These are phyloP conservation scores for Phanerochaete sordida DNA, from an alignment of 768 basidiomycete species.

Conservation along the genomic window DNA sequence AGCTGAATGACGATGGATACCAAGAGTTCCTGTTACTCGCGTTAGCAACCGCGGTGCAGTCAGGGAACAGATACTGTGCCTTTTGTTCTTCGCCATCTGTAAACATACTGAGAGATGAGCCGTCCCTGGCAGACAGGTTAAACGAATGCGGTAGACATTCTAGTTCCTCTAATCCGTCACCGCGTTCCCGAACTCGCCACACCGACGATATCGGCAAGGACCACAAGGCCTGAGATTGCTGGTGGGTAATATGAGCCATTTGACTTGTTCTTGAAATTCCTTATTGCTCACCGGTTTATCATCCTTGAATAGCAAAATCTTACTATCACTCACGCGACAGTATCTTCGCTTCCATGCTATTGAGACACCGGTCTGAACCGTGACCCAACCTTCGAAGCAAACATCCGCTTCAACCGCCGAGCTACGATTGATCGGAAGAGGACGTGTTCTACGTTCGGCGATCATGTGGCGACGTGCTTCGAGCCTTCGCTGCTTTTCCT, in stretches of 20 bases:
- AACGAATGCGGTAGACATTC: conserved; percentile 9
- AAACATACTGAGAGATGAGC: not conserved
- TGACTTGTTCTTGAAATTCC: not conserved
- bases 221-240: not conserved
- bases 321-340: conserved; percentile 24
- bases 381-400: conserved; percentile 27
- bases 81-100: conserved; percentile 4
- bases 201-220: not conserved
- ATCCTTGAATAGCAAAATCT: conserved; percentile 26
- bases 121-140: not conserved
- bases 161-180: conserved; percentile 8
- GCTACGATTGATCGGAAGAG: not conserved
- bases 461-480: not conserved
- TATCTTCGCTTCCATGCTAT: conserved; percentile 30
- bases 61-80: not conserved
- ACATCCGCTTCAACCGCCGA: not conserved
- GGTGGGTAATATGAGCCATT: not conserved
- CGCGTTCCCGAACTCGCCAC: not conserved
- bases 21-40: not conserved
- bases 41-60: not conserved
- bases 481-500: conserved; percentile 1
- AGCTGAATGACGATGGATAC: not conserved
- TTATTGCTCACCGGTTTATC: conserved; percentile 11
- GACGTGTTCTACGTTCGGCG: conserved; percentile 9
- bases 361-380: conserved; percentile 24